Percentiles rank a stretch among this genome's conserved stretches.
Conservation (phyloP, 768 basidiomycete genomes). For the Lactifluus subvellereus region DNA sequence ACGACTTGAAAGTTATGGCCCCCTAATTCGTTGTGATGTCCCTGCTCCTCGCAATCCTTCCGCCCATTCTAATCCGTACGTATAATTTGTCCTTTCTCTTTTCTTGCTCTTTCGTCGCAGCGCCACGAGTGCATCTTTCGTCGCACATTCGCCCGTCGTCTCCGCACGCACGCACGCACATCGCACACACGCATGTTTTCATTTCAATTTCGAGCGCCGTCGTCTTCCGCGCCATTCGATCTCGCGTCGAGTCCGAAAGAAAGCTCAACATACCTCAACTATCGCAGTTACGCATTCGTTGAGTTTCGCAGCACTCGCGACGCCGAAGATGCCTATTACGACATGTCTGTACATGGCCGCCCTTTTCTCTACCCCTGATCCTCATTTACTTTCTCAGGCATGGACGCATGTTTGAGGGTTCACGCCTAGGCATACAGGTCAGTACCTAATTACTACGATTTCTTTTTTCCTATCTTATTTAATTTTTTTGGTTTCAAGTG, state of each 20-base stretch:
- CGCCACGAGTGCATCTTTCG: slow-evolving; percentile 22
- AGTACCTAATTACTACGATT: slow-evolving; percentile 19
- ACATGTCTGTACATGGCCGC: slow-evolving; percentile 47
- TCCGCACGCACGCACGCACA: slow-evolving; percentile 15
- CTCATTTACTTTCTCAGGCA: slow-evolving; percentile 45
- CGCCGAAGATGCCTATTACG: slow-evolving; percentile 79
- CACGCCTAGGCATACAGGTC: slow-evolving; percentile 70
- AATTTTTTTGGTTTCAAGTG: slow-evolving; percentile 39
- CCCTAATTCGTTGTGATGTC: slow-evolving; percentile 83
- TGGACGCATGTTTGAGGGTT: slow-evolving; percentile 67
- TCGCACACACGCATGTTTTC: slow-evolving; percentile 11
- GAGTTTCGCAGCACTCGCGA: slow-evolving; percentile 75
- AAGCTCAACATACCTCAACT: slow-evolving; percentile 52
- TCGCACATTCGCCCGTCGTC: slow-evolving; percentile 24
- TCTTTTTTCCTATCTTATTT: neutral
- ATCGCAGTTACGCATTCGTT: slow-evolving; percentile 78
- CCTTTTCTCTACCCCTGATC: neutral
- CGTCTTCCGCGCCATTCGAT: slow-evolving; percentile 26
- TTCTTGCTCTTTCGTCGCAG: slow-evolving; percentile 27
- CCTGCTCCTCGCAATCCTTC: slow-evolving; percentile 79
- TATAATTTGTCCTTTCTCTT: slow-evolving; percentile 30
- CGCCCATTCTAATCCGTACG: slow-evolving; percentile 77
- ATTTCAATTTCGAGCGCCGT: slow-evolving; percentile 26
- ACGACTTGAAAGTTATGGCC: slow-evolving; percentile 43
- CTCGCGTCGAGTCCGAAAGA: slow-evolving; percentile 31